Base-by-base conservation (phyloP, 2,329 filamentous ascomycete genomes). In the Knoxdaviesia proteae region DNA sequence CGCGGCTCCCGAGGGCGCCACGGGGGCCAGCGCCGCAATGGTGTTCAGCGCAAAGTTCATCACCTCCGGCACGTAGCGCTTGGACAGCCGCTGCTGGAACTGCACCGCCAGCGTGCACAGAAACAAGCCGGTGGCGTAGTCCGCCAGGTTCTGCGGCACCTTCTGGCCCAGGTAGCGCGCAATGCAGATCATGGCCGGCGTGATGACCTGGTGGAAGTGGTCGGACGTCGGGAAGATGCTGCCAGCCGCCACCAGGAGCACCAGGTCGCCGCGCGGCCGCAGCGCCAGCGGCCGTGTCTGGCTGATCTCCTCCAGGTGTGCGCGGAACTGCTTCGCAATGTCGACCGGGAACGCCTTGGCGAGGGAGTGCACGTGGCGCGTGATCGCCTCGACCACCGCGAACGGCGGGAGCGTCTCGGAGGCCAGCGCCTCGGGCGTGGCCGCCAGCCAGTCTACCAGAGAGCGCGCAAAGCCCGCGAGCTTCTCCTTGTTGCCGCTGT, bases 191-290 rank as follows among this genome's bases (percentile, higher is more conserved):
- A 84, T 80, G 1, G 88, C 81, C 2, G 90, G 90, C 2, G 90
- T 98, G 36, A 84, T 80, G 34, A 96, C 84, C 51, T 90, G 80
- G 53, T 98, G 90, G 59, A 96, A 98, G 60, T 96, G 87, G 59
- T 98, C 90, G 0, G 87, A 94, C 0, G 90, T 94, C 5, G 90
- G 87, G 53, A 93, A 98, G 42, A 92, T 81, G 2, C 76, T 77
- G 36, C 79, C 76, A 46, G 94, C 74, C 0, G 84, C 86, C 0
- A 84, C 87, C 34, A 98, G 63, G n/a, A 93, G 62, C 29, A 86
- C 61, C 20, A 98, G 61, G 52, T 98, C 87, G 11, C 84, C 83
- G 6, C 39, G 42, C 50, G 56, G 69, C 53, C 57, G 70, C 51
- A 67, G 74, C 6, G 61, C 57, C 34, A 76, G 57, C 5, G 69